Evolutionary conservation across 1,284 basidiomycete species (phyloP).

Genomic region (Stygiomarasmius scandens): DNA sequence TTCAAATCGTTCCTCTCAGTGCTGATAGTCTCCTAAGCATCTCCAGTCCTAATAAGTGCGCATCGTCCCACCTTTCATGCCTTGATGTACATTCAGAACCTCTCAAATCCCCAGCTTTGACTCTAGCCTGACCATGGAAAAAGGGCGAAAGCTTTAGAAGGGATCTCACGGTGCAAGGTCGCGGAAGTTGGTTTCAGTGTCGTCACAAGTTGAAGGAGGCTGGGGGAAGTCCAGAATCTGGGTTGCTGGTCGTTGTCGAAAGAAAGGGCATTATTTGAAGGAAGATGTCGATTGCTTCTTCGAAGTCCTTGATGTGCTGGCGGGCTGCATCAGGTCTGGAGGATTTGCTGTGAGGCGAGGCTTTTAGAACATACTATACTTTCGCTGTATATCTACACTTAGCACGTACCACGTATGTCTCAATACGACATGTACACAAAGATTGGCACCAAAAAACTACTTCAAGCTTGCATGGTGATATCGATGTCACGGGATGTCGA

Average conservation of each 20-base stretch:
- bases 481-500: too few relatives aligned
- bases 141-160: background rate
- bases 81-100: background rate
- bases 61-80: background rate
- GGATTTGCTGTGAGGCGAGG: too few relatives aligned
- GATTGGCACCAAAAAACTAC: too few relatives aligned
- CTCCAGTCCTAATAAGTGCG: background rate
- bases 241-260: background rate
- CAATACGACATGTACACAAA: too few relatives aligned
- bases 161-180: background rate
- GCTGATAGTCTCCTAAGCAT: conserved; percentile 4
- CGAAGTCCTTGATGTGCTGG: too few relatives aligned
- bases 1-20: conserved; percentile 1
- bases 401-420: too few relatives aligned
- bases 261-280: too few relatives aligned
- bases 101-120: background rate
- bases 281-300: background rate
- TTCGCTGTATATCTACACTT: too few relatives aligned
- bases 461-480: too few relatives aligned
- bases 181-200: background rate
- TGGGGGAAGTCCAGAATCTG: background rate
- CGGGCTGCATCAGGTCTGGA: too few relatives aligned
- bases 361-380: too few relatives aligned
- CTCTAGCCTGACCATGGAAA: conserved; percentile 2
- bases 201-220: background rate